Percentiles rank a stretch among this genome's conserved stretches.
Evolutionary conservation across 2,329 filamentous ascomycete genomes (phyloP).

Genomic region (Massarina eburnea): DNA sequence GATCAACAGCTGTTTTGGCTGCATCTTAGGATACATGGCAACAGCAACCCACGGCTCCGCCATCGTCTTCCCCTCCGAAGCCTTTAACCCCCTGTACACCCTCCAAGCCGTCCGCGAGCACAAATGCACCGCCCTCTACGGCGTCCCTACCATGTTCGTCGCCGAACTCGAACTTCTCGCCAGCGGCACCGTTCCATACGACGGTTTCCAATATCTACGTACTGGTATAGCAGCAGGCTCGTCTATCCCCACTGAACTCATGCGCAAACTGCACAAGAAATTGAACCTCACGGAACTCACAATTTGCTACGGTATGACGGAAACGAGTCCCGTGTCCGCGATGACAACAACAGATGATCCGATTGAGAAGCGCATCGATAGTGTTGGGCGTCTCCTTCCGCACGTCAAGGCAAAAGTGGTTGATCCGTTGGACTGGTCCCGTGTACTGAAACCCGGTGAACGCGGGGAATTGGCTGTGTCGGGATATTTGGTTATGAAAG

Average conservation of each 20-base stretch:
- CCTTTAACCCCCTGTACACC: conserved; percentile 77
- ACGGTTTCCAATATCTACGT: conserved; percentile 65
- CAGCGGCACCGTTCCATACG: conserved; percentile 43
- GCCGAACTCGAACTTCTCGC: conserved; percentile 79
- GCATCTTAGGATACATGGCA: conserved; percentile 84
- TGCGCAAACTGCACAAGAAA: conserved; percentile 70
- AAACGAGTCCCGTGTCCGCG: conserved; percentile 72
- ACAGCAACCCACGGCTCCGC: conserved; percentile 80
- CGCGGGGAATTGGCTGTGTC: conserved; percentile 79
- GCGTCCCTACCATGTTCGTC: conserved; percentile 94
- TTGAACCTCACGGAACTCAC: conserved; percentile 81
- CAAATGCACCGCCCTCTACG: conserved; percentile 72
- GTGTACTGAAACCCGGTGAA: conserved; percentile 64
- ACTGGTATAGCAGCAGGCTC: conserved; percentile 93
- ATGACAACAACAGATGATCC: conserved; percentile 84
- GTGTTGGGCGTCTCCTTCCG: conserved; percentile 79
- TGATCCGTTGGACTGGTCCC: conserved; percentile 61
- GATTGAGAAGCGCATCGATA: conserved; percentile 69
- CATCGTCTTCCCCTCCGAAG: conserved; percentile 83
- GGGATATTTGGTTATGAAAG: conserved; percentile 88
- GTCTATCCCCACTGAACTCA: conserved; percentile 79
- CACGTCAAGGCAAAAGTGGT: conserved; percentile 82
- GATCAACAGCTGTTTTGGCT: conserved; percentile 72
- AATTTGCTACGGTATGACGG: conserved; percentile 97
- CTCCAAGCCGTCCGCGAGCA: conserved; percentile 66